phyloP scores from a whole-genome alignment of 768 basidiomycete genomes.

The Lactifluus rugatus region DNA sequence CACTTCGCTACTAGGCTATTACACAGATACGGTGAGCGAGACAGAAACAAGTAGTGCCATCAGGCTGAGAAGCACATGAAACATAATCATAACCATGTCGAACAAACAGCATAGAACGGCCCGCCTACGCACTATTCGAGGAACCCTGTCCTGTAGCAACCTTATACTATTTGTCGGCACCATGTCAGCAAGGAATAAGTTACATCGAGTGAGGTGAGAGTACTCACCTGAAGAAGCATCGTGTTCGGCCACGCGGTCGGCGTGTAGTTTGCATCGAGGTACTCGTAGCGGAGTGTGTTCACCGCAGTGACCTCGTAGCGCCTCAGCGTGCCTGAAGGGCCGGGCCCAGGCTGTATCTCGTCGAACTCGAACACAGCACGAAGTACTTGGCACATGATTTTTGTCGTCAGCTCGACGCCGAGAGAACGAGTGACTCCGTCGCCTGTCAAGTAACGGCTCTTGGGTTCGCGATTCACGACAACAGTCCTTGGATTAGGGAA shows the following conservation, averaged over 20 bases:
- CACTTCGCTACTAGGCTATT: background rate
- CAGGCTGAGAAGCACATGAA: background rate
- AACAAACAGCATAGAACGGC: background rate
- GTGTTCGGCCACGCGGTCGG: slow-evolving; percentile 59
- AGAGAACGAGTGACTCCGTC: slow-evolving; percentile 40
- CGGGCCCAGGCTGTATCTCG: slow-evolving; percentile 57
- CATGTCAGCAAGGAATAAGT: background rate
- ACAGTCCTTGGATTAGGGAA: slow-evolving; percentile 42
- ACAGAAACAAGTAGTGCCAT: no score
- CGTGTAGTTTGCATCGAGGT: slow-evolving; percentile 42
- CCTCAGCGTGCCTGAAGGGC: slow-evolving; percentile 53
- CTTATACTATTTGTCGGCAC: background rate
- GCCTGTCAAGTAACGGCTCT: slow-evolving; percentile 37
- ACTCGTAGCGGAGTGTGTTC: slow-evolving; percentile 43
- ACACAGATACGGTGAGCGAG: background rate
- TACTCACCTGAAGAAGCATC: slow-evolving; percentile 48
- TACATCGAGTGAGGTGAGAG: background rate
- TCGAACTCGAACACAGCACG: slow-evolving; percentile 50
- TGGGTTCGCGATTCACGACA: slow-evolving; percentile 34
- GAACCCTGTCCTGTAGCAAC: background rate
- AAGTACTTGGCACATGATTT: slow-evolving; percentile 54
- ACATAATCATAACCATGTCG: background rate
- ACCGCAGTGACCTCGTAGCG: slow-evolving; percentile 40
- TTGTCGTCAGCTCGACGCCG: slow-evolving; percentile 46
- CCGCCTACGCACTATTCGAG: background rate